These are phyloP conservation scores for Neurospora sp. DNA, from an alignment of 495 filamentous ascomycete species.

Conservation along the genomic window DNA sequence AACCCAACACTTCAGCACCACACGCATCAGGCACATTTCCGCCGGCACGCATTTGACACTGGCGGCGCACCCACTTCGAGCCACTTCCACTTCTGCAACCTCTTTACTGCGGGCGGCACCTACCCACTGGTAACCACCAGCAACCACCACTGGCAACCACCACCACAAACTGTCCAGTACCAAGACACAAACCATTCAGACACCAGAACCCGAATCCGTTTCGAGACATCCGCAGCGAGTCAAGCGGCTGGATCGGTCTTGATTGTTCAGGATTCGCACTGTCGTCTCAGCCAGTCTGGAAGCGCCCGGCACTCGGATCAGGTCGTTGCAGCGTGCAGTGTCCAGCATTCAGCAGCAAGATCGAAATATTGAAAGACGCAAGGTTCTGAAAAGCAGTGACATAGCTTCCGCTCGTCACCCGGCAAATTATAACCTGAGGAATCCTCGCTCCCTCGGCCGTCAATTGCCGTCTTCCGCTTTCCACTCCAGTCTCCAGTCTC, in stretches of 20 bases:
- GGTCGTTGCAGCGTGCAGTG: background rate
- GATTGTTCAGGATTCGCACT: slow-evolving; percentile 11
- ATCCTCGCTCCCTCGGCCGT: background rate
- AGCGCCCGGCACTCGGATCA: background rate
- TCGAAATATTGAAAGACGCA: background rate
- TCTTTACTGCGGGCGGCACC: background rate
- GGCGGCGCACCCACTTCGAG: background rate
- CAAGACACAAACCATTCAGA: background rate
- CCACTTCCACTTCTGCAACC: background rate
- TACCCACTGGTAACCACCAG: background rate
- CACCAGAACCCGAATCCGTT: slow-evolving; percentile 2
- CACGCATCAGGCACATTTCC: background rate
- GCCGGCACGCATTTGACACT: background rate
- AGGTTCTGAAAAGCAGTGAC: background rate
- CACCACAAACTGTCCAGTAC: background rate
- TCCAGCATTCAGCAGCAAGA: background rate
- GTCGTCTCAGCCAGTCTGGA: slow-evolving; percentile 10
- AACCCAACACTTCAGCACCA: background rate
- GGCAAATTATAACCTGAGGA: background rate
- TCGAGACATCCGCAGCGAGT: slow-evolving; percentile 1
- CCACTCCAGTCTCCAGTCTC: background rate
- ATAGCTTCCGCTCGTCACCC: background rate
- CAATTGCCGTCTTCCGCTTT: slow-evolving; percentile 3
- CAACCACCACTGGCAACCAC: background rate
- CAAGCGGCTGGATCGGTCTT: background rate